Base-by-base conservation (phyloP, 2,329 filamentous ascomycete species). In the Helotiales sp. region DNA sequence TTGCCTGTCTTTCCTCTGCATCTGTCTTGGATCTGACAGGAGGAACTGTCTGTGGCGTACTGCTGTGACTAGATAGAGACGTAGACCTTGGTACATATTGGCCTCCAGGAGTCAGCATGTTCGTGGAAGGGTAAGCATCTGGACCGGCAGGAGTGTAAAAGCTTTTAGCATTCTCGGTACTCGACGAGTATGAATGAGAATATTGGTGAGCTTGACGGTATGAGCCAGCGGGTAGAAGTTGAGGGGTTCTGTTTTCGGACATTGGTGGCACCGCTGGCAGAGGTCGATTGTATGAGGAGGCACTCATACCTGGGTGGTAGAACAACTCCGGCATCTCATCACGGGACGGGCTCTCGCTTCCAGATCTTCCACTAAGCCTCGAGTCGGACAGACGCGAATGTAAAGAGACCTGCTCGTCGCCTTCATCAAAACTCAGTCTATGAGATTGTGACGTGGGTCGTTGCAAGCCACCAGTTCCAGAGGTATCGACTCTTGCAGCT, bases 21-120 rank as follows among this genome's bases (percentile, higher is more conserved):
- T 99, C 96, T 8, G 96, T 99, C 79, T 96, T 94, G 40, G 96
- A 97, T 66, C 96, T 88, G 45, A 92, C 90, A n/a, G 96, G 93
- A 32, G 93, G 86, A 70, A 92, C 86, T 32, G 95, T 86, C 66
- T 89, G 87, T 37, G 94, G 93, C 7, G 92, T 91, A 70, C 90
- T 92, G 75, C 89, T 92, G 77, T 96, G 92, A 70, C 88, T 93
- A 3, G 91, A 89, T 65, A 98, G 80, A 32, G 95, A 98, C 37
- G 93, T 92, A 6, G 93, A 96, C 74, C 93, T 86, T 71, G 87
- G 87, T 52, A 90, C 86, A 77, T 82, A 78, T 50, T 79, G 78
- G 1, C 76, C 76, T 60, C 70, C 72, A 55, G 77, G 75, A 59
- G 61, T 76, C 73, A 74, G 80, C 79, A 73, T 80, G 73, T 70